Conservation (phyloP, 257 asterid genomes). For the Solanum appendiculatum region DNA sequence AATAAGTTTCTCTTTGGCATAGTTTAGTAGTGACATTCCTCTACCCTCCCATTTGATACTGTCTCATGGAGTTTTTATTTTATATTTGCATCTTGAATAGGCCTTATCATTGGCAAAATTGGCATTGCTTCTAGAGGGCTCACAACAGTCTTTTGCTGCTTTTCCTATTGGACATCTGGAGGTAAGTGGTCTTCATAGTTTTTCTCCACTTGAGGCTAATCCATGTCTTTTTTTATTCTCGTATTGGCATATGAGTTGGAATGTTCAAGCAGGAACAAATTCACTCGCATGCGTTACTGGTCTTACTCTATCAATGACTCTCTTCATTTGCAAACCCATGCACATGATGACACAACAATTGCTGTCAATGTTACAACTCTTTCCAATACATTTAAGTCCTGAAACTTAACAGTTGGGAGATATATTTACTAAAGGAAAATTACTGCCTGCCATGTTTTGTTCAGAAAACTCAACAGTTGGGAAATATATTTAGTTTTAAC, state of each 20-base stretch:
- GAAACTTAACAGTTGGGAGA: no score
- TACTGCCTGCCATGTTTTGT: no score
- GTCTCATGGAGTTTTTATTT: neutral
- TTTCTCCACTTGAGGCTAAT: neutral
- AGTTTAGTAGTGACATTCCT: neutral
- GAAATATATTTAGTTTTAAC: no score
- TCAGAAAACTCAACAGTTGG: no score
- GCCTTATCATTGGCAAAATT: conserved; percentile 78
- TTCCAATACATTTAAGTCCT: no score
- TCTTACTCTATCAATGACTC: no score
- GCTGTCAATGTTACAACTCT: no score
- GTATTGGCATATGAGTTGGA: neutral
- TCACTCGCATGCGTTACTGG: no score
- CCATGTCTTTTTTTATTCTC: neutral
- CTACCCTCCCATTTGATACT: neutral
- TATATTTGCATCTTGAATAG: conserved; percentile 23
- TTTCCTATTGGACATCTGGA: conserved; percentile 41
- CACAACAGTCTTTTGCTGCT: conserved; percentile 34
- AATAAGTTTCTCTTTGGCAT: neutral
- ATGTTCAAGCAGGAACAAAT: no score
- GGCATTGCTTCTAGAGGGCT: conserved; percentile 59
- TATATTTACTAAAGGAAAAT: no score
- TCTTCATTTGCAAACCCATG: no score
- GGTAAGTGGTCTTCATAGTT: conserved; percentile 28
- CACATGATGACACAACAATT: no score